phyloP scores from a whole-genome alignment of 306 rosid genomes.

The Cucurbita ficifolia region DNA sequence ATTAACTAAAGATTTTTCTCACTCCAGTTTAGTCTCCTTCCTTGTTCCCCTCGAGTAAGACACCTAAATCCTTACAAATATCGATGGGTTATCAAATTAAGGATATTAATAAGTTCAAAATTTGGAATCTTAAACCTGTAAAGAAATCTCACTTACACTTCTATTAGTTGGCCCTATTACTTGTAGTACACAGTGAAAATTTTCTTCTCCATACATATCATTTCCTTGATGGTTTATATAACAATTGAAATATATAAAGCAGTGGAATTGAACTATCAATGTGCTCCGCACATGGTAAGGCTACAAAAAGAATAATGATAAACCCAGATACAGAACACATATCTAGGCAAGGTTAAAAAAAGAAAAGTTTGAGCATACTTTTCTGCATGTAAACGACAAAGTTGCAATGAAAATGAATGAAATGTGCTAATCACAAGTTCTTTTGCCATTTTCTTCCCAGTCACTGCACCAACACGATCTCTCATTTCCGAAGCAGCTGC shows the following conservation, averaged over 20 bases:
- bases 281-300: neutral
- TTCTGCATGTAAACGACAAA: constrained; percentile 83
- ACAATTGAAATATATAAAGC: neutral
- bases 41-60: neutral
- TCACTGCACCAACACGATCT: constrained; percentile 67
- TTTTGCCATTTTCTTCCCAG: constrained; percentile 66
- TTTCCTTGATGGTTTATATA: neutral
- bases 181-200: neutral
- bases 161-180: neutral
- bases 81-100: too few species aligned
- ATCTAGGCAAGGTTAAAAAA: neutral
- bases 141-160: neutral
- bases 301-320: neutral
- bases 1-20: neutral
- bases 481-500: constrained; percentile 98
- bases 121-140: neutral
- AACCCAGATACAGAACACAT: neutral
- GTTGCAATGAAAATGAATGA: constrained; percentile 94
- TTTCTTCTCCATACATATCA: neutral
- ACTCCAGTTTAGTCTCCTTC: neutral
- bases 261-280: neutral
- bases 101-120: neutral
- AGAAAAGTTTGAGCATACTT: constrained; percentile 34
- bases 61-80: neutral
- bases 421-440: constrained; percentile 87